phyloP scores from a whole-genome alignment of 2,329 filamentous ascomycete species.

The Zasmidium citrigriseum region DNA sequence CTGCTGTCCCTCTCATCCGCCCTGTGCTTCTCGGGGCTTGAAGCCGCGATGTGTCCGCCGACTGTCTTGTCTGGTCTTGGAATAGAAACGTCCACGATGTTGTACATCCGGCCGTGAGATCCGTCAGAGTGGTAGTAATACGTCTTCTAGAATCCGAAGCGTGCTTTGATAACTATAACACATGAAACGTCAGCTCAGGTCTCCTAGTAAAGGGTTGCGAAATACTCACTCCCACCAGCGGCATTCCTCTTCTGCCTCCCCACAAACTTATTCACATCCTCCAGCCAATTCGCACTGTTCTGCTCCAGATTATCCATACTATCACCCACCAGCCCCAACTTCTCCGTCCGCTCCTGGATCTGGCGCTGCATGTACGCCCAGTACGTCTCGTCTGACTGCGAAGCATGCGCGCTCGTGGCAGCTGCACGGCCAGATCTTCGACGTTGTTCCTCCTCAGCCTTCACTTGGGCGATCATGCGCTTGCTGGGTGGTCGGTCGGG shows the following conservation, averaged over 20 bases:
- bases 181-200: constrained; percentile 6
- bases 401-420: constrained; percentile 27
- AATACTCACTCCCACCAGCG: constrained; percentile 60
- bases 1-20: neutral
- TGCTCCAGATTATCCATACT: constrained; percentile 80
- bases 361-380: constrained; percentile 82
- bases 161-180: constrained; percentile 31
- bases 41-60: neutral
- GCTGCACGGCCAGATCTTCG: constrained; percentile 39
- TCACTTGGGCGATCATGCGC: constrained; percentile 79
- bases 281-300: constrained; percentile 78
- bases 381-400: constrained; percentile 60
- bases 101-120: too few species aligned
- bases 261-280: constrained; percentile 86
- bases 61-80: too few species aligned
- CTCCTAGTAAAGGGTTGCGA: neutral
- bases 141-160: constrained; percentile 28
- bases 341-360: constrained; percentile 87
- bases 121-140: neutral
- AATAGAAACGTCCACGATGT: too few species aligned
- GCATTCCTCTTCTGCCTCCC: constrained; percentile 84
- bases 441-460: constrained; percentile 67
- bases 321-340: constrained; percentile 78
- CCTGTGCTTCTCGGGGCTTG: neutral
- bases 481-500: constrained; percentile 86